Evolutionary conservation across 805 yeast genomes (phyloP), one percentile per base, ranked within the genome.

Genomic region (Wickerhamiella azyma): DNA sequence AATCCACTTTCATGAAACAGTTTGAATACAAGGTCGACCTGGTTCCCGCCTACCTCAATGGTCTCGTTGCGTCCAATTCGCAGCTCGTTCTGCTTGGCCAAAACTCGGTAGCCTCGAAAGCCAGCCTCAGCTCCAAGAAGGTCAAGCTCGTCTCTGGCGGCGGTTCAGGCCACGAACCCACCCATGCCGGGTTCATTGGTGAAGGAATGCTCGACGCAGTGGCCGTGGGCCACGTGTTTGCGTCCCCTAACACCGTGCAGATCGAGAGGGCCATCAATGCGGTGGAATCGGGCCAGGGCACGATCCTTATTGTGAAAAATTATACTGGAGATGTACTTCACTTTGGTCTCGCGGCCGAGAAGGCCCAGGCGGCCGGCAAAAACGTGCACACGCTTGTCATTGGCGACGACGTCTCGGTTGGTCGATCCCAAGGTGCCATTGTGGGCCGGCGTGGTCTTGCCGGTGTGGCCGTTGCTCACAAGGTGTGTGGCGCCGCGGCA

Each of bases 401-500:
- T 26, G 82, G 85, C 39, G 97, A 88, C 59, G 97, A 88, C 61
- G 95, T 86, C 24, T 85, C 96, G 7, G 96, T 89, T 39, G 95
- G 95, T n/a, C 71, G 81, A 55, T 72, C 79, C 24, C 88, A 86
- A 58, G 89, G 92, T 58, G 86, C 85, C 17, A 74, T 83, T 69
- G 96, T 89, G 42, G 96, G 96, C 16, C 75, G 96, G 66, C 74
- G 97, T 65, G 97, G 94, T 26, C 70, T 88, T 47, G 94, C 96
- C 0, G 97, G 96, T 35, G 86, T 96, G 1, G 77, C 81, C 0
- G 63, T 88, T 13, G 85, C 85, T 26, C 96, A 88, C 65, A 88
- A 88, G 63, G 68, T 80, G 45, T 74, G 82, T 17, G 95, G 96
- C 39, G 89, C 88, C 2, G 79, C 76, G 33, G 70, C 75, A 19